Evolutionary conservation across 1,139 yeast genomes (phyloP).

Genomic region (Barnettozyma hawaiiensis): DNA sequence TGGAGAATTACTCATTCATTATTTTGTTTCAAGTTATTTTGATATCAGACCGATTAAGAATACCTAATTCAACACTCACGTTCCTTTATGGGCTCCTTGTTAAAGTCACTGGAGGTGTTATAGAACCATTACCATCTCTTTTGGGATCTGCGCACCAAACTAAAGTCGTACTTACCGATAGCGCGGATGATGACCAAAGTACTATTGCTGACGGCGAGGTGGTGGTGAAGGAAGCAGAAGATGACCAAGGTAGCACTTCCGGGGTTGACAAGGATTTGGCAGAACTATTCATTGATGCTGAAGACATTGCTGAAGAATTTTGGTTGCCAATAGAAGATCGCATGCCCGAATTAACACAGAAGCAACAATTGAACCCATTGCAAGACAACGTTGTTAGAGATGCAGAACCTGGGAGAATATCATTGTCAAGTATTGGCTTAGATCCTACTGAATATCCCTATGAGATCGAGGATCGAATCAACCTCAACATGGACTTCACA

Average conservation of each 20-base stretch:
- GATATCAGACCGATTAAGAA: constrained; percentile 9
- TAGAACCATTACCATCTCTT: neutral
- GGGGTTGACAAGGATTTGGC: constrained; percentile 3
- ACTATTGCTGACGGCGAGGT: neutral
- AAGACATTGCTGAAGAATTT: neutral
- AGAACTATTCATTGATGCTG: constrained; percentile 3
- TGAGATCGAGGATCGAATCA: constrained; percentile 1
- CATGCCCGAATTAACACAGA: neutral
- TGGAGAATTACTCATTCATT: constrained; percentile 11
- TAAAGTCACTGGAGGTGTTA: neutral
- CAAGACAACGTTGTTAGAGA: neutral
- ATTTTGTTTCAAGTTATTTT: constrained; percentile 14
- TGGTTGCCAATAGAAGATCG: neutral
- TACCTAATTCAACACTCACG: constrained; percentile 13
- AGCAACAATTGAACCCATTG: neutral
- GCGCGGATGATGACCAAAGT: constrained; percentile 3
- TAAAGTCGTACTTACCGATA: too few relatives aligned
- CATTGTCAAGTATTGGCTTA: neutral
- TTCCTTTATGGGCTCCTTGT: constrained; percentile 11
- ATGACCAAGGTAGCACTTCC: neutral
- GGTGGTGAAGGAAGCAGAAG: too few relatives aligned
- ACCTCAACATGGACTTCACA: neutral
- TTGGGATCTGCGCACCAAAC: constrained; percentile 2
- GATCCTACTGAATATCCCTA: constrained; percentile 1
- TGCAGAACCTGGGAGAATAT: neutral